These are phyloP conservation scores for Rhizophagus prolifer DNA, from an alignment of 192 early-diverging fungal species.

Conservation along the genomic window DNA sequence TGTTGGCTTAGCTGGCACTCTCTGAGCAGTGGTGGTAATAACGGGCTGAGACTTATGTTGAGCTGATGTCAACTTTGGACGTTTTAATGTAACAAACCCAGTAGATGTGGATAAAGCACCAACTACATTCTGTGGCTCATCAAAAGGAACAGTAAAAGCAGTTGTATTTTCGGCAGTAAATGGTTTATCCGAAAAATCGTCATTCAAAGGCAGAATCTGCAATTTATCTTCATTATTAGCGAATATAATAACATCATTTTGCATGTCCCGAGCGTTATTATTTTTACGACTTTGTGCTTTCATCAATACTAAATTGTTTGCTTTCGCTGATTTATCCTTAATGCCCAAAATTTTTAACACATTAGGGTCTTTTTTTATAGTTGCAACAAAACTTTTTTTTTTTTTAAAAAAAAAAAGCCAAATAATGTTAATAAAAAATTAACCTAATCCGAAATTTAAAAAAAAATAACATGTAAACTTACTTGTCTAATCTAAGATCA, in stretches of 20 bases:
- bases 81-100: too few species aligned
- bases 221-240: too few species aligned
- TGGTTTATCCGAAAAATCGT: too few species aligned
- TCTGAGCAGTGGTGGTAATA: slow-evolving; percentile 7
- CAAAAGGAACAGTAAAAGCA: not conserved
- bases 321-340: not conserved
- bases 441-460: not conserved
- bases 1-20: not conserved
- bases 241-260: too few species aligned
- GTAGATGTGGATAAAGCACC: too few species aligned
- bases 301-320: too few species aligned
- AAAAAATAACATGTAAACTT: not conserved
- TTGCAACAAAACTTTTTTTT: not conserved
- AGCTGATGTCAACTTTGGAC: not conserved
- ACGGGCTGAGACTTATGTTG: not conserved
- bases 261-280: too few species aligned
- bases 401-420: not conserved
- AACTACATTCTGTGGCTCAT: not conserved
- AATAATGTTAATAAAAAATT: not conserved
- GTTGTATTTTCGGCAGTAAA: too few species aligned
- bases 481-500: slow-evolving; percentile 27
- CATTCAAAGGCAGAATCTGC: too few species aligned
- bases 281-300: too few species aligned
- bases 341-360: too few species aligned
- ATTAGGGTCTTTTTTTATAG: too few species aligned